Evolutionary conservation across 148 eudicot genomes (phyloP).

Genomic region (Cornus controversa): DNA sequence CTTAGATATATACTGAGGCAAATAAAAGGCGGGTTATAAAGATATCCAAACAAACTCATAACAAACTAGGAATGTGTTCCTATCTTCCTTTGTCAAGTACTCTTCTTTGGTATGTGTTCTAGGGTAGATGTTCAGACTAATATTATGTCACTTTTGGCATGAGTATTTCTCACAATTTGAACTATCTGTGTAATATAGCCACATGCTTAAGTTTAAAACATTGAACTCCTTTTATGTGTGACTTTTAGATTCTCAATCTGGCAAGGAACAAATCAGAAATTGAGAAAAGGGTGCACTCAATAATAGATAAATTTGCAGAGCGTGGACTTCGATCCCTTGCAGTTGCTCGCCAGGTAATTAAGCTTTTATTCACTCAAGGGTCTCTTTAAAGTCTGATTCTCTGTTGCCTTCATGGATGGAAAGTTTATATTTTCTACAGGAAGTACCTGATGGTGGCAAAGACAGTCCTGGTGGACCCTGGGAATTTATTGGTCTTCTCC

Average conservation of each 20-base stretch:
- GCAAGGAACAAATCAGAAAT: constrained; percentile 51
- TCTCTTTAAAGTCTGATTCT: background rate
- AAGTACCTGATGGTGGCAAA: constrained; percentile 65
- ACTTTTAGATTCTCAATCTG: constrained; percentile 60
- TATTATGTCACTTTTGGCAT: background rate
- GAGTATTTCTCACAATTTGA: background rate
- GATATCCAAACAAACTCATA: background rate
- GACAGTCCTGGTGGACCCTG: constrained; percentile 81
- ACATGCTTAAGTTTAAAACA: background rate
- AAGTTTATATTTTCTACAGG: constrained; percentile 29
- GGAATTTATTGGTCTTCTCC: constrained; percentile 80
- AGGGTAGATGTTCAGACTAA: background rate
- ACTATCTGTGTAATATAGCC: background rate
- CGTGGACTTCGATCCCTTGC: constrained; percentile 88
- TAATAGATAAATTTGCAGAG: constrained; percentile 69
- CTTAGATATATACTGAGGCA: background rate
- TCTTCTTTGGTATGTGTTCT: background rate
- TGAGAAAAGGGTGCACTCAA: constrained; percentile 49
- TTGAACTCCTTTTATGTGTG: background rate
- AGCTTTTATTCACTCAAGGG: constrained; percentile 4
- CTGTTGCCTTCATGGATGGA: background rate
- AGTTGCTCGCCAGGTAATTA: constrained; percentile 71
- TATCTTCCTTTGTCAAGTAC: background rate
- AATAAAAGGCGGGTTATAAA: background rate
- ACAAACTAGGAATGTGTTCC: background rate